Evolutionary conservation across 1,284 basidiomycete genomes (phyloP), one percentile per base, ranked within the genome.

Genomic region (Trametes pubescens): DNA sequence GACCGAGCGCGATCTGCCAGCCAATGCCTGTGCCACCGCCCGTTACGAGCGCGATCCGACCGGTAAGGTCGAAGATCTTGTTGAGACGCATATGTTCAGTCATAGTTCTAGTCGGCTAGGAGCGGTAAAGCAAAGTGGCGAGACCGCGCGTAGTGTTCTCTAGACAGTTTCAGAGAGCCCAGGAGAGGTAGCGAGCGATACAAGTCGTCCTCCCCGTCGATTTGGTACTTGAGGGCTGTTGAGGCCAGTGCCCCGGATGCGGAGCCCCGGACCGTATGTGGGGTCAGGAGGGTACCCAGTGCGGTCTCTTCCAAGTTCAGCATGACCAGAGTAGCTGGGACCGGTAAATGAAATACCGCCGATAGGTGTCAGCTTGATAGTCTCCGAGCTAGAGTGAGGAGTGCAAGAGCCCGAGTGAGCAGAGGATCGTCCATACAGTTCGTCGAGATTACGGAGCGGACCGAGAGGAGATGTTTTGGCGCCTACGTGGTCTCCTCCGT

Each of bases 1-100:
- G 81, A 4, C 90, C 91, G 59, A 84, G 81, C 6, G 92, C 82
- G 61, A 93, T 92, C 86, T 90, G 90, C 64, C 89, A 76, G 6
- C 90, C 88, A 65, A 94, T 94, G 2, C 93, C 93, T 0, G 90
- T 92, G 26, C 90, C 92, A 6, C 92, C 93, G 48, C 93, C 92
- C 0, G 92, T 91, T 35, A 94, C 88, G 37, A 94, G 76, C 8
- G 91, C 90, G 21, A 93, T 78, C 35, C 86, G 82, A 9, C 85
- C 87, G 16, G 80, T 77, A 57, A 92, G 81, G 67, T 86, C 82
- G 69, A 84, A 88, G n/a, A 90, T 66, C 63, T 77, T 80, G 61
- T 82, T 74, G 34, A 68, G 57, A 29, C 78, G 65, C 32, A 69
- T 55, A n/a, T 60, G 61, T 29, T 60, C 62, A 7, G 66, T 52